Evolutionary conservation across 495 filamentous ascomycete species (phyloP).

Genomic region (Penicillium longicatenatum): DNA sequence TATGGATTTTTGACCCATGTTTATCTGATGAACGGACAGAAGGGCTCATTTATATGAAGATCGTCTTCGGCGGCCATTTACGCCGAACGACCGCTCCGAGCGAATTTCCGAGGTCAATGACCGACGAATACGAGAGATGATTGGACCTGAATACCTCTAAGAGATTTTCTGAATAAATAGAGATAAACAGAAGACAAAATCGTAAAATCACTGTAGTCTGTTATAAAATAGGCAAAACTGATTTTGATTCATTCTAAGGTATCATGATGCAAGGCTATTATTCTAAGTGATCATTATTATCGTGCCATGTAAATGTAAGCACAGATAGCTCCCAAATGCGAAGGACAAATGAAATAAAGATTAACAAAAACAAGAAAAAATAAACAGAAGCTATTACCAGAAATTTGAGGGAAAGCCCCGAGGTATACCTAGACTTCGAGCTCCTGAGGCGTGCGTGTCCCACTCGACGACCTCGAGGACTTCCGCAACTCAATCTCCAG

Average conservation of each 20-base stretch:
- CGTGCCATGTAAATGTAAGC: background rate
- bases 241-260: background rate
- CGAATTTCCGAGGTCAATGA: background rate
- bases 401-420: background rate
- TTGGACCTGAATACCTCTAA: no score
- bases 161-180: no score
- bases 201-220: background rate
- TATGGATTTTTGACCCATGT: no score
- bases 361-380: background rate
- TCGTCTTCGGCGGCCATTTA: background rate
- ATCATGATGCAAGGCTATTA: background rate
- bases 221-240: background rate
- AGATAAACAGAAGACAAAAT: no score
- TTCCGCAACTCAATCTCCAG: conserved; percentile 27
- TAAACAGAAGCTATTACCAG: background rate
- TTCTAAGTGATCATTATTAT: background rate
- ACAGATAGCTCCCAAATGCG: background rate
- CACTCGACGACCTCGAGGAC: conserved; percentile 13
- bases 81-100: background rate
- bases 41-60: background rate
- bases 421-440: background rate
- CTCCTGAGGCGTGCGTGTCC: conserved; percentile 20
- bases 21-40: no score
- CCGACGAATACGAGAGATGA: background rate
- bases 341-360: background rate